A percentile compares a stretch with the other conserved stretches of the same genome.
These are phyloP conservation scores for Xylariaceae sp. DNA, from an alignment of 2,329 filamentous ascomycete species.

Conservation along the genomic window DNA sequence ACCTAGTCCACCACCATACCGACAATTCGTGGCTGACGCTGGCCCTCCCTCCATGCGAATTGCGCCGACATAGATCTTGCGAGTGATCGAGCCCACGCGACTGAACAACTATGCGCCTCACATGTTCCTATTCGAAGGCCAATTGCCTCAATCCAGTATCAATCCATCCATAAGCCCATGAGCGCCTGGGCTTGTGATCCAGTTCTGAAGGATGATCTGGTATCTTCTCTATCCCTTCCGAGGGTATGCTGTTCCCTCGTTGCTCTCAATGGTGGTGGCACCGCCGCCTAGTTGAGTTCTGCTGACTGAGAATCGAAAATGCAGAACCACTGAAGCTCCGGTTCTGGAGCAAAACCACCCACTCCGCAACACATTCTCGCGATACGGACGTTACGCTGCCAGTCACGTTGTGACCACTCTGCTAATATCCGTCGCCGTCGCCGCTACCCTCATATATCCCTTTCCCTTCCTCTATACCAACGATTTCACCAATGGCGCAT, in stretches of 20 bases:
- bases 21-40: too few species aligned
- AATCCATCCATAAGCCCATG: constrained; percentile 6
- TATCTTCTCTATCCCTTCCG: constrained; percentile 72
- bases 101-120: constrained; percentile 15
- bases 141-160: constrained; percentile 7
- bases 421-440: constrained; percentile 67
- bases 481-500: constrained; percentile 66
- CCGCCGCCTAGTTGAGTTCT: too few species aligned
- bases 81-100: background rate
- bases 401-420: constrained; percentile 72
- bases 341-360: constrained; percentile 61
- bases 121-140: constrained; percentile 13
- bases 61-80: too few species aligned
- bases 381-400: constrained; percentile 66
- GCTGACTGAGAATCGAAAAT: constrained; percentile 1
- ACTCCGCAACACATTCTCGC: constrained; percentile 59
- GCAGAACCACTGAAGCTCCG: constrained; percentile 70
- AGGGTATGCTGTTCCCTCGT: constrained; percentile 53
- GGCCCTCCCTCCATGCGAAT: too few species aligned
- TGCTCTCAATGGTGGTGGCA: background rate
- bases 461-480: constrained; percentile 71
- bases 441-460: constrained; percentile 67
- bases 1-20: too few species aligned
- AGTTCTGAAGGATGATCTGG: constrained; percentile 59
- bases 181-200: constrained; percentile 9